These are phyloP conservation scores for Candida sp. DNA, from an alignment of 1,139 yeast species.

Conservation along the genomic window DNA sequence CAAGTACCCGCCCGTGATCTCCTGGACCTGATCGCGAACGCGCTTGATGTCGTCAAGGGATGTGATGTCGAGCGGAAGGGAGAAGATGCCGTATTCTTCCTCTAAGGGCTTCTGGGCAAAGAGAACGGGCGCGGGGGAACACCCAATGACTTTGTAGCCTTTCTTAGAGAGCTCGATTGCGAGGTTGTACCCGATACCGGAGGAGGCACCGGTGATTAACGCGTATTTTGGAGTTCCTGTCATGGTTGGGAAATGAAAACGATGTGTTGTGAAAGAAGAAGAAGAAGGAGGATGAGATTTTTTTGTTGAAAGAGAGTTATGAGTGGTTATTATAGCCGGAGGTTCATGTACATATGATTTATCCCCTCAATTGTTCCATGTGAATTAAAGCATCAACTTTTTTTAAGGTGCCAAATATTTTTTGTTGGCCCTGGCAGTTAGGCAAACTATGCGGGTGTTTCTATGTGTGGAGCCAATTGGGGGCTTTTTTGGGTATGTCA, in stretches of 20 bases:
- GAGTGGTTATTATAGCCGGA: too few species aligned
- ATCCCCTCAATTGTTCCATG: too few species aligned
- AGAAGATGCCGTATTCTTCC: constrained; percentile 30
- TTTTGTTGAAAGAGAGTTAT: too few species aligned
- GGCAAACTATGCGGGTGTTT: too few species aligned
- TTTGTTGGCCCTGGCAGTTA: not conserved
- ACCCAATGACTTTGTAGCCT: constrained; percentile 41
- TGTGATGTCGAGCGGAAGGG: constrained; percentile 38
- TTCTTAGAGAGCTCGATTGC: constrained; percentile 28
- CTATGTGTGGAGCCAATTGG: too few species aligned
- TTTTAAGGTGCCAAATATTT: not conserved
- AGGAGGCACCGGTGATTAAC: constrained; percentile 42
- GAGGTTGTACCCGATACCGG: constrained; percentile 43
- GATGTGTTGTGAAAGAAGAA: not conserved
- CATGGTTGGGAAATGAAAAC: not conserved
- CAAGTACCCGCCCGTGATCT: constrained; percentile 30
- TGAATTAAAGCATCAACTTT: too few species aligned
- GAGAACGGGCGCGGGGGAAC: constrained; percentile 28
- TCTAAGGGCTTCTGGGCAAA: constrained; percentile 31
- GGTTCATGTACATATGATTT: too few species aligned
- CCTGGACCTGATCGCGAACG: constrained; percentile 23
- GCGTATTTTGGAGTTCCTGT: constrained; percentile 23
- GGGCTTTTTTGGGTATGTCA: not conserved
- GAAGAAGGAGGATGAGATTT: not conserved
- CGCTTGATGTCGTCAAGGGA: constrained; percentile 28